Evolutionary conservation across 371 early-diverging fungal genomes (phyloP), one percentile per base, ranked within the genome.

Genomic region (Apophysomyces sp.): DNA sequence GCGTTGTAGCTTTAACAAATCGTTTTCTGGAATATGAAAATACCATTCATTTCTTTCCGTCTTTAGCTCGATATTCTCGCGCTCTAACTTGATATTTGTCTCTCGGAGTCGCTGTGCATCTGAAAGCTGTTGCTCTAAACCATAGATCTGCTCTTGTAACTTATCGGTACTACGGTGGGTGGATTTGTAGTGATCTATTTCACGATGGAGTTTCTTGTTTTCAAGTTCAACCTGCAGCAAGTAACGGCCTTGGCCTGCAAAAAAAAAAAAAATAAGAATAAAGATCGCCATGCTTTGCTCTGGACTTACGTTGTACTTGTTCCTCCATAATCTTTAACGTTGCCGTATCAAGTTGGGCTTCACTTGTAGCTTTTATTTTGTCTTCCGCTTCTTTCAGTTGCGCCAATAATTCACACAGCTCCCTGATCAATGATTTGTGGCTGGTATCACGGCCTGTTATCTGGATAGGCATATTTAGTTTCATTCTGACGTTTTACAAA

Each of bases 11-110:
- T 36, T 5, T 36, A 56, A n/a, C 4, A 36, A 29, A n/a, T 28
- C 15, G 12, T 40, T 37, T 11, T 21, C 27, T 6, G 8, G 3
- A n/a, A 4, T 21, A 9, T 29, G 9, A 29, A 36, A n/a, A 37
- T 67, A 67, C 68, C 68, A 67, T 60, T 67, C 63, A 16, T 52
- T 36, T 28, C 52, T 40, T 41, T 67, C 68, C 0, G 36, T 44
- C 41, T 59, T 58, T n/a, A 67, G 27, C n/a, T 39, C 53, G 11
- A 60, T 54, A 40, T 67, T 67, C 30, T 67, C 68, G 4, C 41
- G 32, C 29, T 67, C 63, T 28, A 67, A 21, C 16, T 41, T 52
- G 21, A 40, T 18, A 31, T 49, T 55, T 21, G 44, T 52, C 36
- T 37, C 54, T 12, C 51, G 52, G 4, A 63, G 26, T 27, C 52